Conservation (phyloP, 768 basidiomycete genomes). For the Termitomyces sp. region DNA sequence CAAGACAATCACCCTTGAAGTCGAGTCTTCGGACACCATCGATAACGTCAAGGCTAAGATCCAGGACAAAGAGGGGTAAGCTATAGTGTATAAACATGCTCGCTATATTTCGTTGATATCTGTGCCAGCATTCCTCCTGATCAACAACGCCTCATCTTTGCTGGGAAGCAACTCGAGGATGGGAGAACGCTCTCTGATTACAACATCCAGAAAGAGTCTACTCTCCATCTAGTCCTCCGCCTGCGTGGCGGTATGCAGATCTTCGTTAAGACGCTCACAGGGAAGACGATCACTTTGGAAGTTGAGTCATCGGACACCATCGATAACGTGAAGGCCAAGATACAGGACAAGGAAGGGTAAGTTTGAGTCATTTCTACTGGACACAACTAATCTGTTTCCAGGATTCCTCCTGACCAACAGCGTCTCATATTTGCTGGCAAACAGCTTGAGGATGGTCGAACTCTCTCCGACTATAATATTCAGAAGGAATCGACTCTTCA, state of each 20-base stretch:
- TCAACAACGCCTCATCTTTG: conserved; percentile 76
- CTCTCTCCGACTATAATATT: conserved; percentile 85
- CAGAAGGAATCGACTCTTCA: conserved; percentile 96
- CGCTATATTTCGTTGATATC: conserved; percentile 2
- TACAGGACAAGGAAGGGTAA: conserved; percentile 77
- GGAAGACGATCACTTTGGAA: conserved; percentile 89
- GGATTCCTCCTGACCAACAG: conserved; percentile 86
- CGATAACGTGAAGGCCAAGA: conserved; percentile 78
- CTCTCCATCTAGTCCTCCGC: conserved; percentile 49
- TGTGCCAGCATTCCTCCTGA: conserved; percentile 61
- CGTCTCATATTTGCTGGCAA: conserved; percentile 97
- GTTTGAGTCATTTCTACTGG: background rate
- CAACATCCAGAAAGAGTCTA: conserved; percentile 63
- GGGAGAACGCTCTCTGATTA: conserved; percentile 70
- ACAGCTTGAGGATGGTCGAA: conserved; percentile 92
- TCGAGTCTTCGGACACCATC: conserved; percentile 66
- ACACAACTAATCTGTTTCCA: conserved; percentile 6
- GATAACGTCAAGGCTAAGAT: conserved; percentile 79
- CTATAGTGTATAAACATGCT: no score
- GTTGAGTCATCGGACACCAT: conserved; percentile 77
- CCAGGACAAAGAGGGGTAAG: conserved; percentile 81
- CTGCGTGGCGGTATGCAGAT: conserved; percentile 67
- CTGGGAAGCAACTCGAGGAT: conserved; percentile 82
- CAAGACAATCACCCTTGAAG: conserved; percentile 75
- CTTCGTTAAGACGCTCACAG: conserved; percentile 84